These are phyloP conservation scores for Alisma plantagoaquatica DNA, from an alignment of 106 monocot species.

Conservation along the genomic window DNA sequence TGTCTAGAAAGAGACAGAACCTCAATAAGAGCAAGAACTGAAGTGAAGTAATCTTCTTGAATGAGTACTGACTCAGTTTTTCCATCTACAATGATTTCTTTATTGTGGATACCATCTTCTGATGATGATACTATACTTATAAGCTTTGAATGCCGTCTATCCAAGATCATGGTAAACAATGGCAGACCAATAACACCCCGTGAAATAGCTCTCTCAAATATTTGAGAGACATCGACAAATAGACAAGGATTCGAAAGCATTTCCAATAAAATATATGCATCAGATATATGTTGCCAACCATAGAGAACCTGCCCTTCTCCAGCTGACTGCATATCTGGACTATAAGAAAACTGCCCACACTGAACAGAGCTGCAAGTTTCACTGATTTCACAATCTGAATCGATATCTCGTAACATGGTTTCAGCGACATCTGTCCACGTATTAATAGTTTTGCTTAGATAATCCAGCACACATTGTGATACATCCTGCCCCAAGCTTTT, in stretches of 20 bases:
- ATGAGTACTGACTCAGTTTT: conserved; percentile 25
- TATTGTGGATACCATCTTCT: conserved; percentile 25
- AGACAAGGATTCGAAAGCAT: conserved; percentile 60
- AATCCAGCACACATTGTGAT: conserved; percentile 65
- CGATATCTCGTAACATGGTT: conserved; percentile 64
- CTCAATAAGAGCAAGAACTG: no score
- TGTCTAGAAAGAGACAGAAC: no score
- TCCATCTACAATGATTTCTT: conserved; percentile 23
- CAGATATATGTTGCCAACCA: conserved; percentile 45
- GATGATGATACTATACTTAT: conserved; percentile 25
- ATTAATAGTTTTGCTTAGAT: conserved; percentile 49
- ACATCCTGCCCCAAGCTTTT: conserved; percentile 65
- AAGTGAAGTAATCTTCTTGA: no score
- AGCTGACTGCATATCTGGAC: conserved; percentile 39
- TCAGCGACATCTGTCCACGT: conserved; percentile 53
- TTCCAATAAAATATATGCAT: conserved; percentile 73
- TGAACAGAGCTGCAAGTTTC: conserved; percentile 26
- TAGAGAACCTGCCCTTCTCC: conserved; percentile 39
- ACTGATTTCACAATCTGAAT: conserved; percentile 65
- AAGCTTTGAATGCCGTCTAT: conserved; percentile 57
- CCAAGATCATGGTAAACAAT: conserved; percentile 65
- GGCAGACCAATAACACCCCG: conserved; percentile 52
- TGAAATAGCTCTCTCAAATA: conserved; percentile 59
- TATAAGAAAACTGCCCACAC: conserved; percentile 22
- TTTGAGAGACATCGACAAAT: conserved; percentile 72